These are phyloP conservation scores for Gillenia trifoliata DNA, from an alignment of 306 rosid genomes.

Conservation along the genomic window DNA sequence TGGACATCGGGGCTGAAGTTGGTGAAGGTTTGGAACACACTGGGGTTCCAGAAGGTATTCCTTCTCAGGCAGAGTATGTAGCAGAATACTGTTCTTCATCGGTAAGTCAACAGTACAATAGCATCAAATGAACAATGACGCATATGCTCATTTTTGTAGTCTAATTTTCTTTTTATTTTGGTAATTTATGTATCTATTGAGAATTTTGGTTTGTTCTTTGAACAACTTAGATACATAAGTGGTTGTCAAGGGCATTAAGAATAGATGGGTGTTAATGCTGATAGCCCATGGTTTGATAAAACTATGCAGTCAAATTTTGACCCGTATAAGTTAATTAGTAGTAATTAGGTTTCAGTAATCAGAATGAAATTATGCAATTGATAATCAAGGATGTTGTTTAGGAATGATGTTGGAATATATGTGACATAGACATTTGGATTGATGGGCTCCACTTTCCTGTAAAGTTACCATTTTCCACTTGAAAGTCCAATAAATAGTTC, in stretches of 20 bases:
- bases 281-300: conserved; percentile 2
- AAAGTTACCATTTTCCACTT: neutral
- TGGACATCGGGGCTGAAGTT: conserved; percentile 28
- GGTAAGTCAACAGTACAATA: conserved; percentile 44
- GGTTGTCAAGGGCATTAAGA: conserved; percentile 13
- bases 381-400: neutral
- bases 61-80: conserved; percentile 72
- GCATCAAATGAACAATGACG: neutral
- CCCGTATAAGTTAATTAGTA: neutral
- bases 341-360: neutral
- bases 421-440: no score
- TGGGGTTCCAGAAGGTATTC: conserved; percentile 77
- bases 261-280: conserved; percentile 3
- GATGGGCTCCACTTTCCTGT: neutral
- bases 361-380: neutral
- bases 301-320: neutral
- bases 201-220: neutral
- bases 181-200: conserved; percentile 2
- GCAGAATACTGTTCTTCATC: conserved; percentile 72
- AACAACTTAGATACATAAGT: neutral
- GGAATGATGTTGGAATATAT: no score
- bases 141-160: conserved; percentile 4
- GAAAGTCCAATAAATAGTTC: conserved; percentile 6
- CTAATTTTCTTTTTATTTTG: neutral
- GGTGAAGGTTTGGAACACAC: conserved; percentile 49